phyloP scores from a whole-genome alignment of 2,329 filamentous ascomycete genomes.

The Fusarium sp. region DNA sequence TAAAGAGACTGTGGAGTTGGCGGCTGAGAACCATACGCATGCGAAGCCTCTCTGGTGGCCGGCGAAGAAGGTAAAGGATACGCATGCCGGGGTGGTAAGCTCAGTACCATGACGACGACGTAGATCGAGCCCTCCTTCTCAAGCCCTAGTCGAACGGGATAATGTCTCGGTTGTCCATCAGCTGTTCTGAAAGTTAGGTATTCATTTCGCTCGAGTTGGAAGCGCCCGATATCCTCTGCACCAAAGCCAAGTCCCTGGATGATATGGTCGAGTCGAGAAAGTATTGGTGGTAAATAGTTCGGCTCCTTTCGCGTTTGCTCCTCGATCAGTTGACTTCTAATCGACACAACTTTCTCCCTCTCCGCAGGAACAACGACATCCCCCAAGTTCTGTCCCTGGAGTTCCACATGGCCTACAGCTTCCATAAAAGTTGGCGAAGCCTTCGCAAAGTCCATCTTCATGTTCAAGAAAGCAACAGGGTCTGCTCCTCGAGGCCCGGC shows the following conservation, averaged over 20 bases:
- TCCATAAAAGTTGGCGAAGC: conserved; percentile 65
- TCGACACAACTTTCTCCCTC: conserved; percentile 57
- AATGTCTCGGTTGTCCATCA: conserved; percentile 60
- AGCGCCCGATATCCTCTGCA: conserved; percentile 60
- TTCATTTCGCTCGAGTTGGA: conserved; percentile 62
- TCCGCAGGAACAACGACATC: conserved; percentile 64
- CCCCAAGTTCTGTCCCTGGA: conserved; percentile 59
- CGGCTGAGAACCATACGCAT: conserved; percentile 51
- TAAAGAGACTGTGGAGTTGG: conserved; percentile 45
- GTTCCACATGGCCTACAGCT: conserved; percentile 57
- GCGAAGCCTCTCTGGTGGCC: conserved; percentile 53
- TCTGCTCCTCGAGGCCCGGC: conserved; percentile 55
- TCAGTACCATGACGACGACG: conserved; percentile 64
- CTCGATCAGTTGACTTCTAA: conserved; percentile 63
- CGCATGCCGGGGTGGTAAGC: conserved; percentile 47
- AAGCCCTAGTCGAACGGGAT: conserved; percentile 62
- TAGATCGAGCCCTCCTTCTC: conserved; percentile 69
- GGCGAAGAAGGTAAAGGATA: conserved; percentile 56
- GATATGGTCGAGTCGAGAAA: conserved; percentile 62
- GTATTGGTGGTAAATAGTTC: conserved; percentile 71
- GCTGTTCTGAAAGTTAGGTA: conserved; percentile 61
- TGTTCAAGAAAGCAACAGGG: conserved; percentile 65
- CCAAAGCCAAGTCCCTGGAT: conserved; percentile 64
- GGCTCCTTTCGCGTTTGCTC: conserved; percentile 67
- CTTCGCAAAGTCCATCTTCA: conserved; percentile 65